Evolutionary conservation across 768 basidiomycete genomes (phyloP).

Genomic region (Mrakia hoshinonis): DNA sequence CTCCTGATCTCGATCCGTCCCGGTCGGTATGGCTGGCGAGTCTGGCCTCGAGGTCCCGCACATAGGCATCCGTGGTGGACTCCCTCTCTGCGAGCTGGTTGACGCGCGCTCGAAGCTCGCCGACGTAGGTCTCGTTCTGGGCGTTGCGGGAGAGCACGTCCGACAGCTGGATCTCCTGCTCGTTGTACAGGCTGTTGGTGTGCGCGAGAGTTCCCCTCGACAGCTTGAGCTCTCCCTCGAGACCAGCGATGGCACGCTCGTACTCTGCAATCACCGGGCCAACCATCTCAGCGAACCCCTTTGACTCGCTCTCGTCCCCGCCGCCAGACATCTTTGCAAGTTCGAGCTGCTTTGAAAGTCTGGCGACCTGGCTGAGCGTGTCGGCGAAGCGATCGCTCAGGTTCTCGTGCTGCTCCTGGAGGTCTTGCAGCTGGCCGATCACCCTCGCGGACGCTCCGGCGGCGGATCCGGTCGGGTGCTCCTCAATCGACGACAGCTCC

Average conservation of each 20-base stretch:
- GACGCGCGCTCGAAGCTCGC: constrained; percentile 70
- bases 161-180: constrained; percentile 66
- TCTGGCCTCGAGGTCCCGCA: constrained; percentile 86
- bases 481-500: constrained; percentile 17
- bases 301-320: constrained; percentile 8
- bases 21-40: constrained; percentile 77
- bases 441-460: neutral
- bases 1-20: constrained; percentile 63
- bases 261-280: constrained; percentile 98
- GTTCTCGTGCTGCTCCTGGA: constrained; percentile 20
- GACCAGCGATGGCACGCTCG: constrained; percentile 88
- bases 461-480: neutral
- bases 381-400: constrained; percentile 12
- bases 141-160: constrained; percentile 53
- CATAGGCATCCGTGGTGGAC: constrained; percentile 87
- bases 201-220: constrained; percentile 77
- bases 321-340: constrained; percentile 17
- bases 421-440: constrained; percentile 10
- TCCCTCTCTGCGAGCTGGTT: constrained; percentile 80
- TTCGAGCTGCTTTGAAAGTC: constrained; percentile 23
- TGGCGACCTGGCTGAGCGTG: constrained; percentile 19
- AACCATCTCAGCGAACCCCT: constrained; percentile 48
- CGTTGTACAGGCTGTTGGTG: constrained; percentile 85
- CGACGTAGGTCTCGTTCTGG: constrained; percentile 74
- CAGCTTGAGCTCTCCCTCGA: constrained; percentile 84